Evolutionary conservation across 495 filamentous ascomycete genomes (phyloP).

Genomic region (Talaromyces liani): DNA sequence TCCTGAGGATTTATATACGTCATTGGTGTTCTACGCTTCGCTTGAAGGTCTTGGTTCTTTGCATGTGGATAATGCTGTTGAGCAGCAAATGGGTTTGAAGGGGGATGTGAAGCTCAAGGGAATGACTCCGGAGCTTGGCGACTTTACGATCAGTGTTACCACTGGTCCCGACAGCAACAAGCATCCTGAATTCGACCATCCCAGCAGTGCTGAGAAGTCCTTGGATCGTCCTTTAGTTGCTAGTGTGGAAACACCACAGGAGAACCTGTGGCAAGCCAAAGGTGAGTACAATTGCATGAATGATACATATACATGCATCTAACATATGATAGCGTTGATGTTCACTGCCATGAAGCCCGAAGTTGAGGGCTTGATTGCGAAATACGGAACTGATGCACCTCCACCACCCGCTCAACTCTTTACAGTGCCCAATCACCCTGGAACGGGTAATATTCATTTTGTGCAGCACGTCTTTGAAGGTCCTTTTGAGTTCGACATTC

Average conservation of each 20-base stretch:
- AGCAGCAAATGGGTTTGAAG: conserved; percentile 52
- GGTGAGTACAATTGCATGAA: conserved; percentile 24
- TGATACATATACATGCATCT: not conserved
- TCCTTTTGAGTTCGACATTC: conserved; percentile 84
- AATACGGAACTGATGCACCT: conserved; percentile 60
- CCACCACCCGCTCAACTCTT: conserved; percentile 85
- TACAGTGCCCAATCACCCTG: conserved; percentile 62
- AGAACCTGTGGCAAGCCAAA: conserved; percentile 83
- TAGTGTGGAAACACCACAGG: conserved; percentile 57
- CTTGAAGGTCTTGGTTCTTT: conserved; percentile 71
- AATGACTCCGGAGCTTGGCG: conserved; percentile 65
- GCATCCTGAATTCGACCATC: conserved; percentile 54
- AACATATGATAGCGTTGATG: conserved; percentile 41
- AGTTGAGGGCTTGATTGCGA: conserved; percentile 59
- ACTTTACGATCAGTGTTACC: conserved; percentile 77
- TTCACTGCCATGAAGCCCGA: conserved; percentile 72
- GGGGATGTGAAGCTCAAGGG: conserved; percentile 72
- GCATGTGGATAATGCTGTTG: conserved; percentile 45
- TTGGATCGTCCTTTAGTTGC: conserved; percentile 68
- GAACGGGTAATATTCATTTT: conserved; percentile 74
- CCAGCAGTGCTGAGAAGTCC: conserved; percentile 62
- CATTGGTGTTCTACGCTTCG: conserved; percentile 71
- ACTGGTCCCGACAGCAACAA: conserved; percentile 54
- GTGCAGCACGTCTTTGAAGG: conserved; percentile 93
- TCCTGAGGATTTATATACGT: conserved; percentile 56